These are phyloP conservation scores for Penicillium verhagenii DNA, from an alignment of 495 filamentous ascomycete genomes.

Conservation along the genomic window DNA sequence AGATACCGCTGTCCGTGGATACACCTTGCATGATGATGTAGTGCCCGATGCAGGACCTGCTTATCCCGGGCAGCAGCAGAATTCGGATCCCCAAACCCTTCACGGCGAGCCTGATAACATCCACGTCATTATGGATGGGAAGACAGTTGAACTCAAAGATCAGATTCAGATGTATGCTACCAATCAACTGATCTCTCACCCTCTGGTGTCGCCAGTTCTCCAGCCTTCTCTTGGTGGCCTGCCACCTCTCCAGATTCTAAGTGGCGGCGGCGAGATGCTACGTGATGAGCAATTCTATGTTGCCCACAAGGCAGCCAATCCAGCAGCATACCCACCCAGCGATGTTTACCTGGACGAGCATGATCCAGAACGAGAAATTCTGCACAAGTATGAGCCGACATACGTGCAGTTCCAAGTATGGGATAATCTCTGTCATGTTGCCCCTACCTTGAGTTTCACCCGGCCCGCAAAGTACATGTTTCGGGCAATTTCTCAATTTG, in stretches of 20 bases:
- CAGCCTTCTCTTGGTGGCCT: constrained; percentile 86
- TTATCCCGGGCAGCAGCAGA: constrained; percentile 37
- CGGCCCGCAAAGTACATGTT: constrained; percentile 95
- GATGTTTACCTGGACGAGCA: constrained; percentile 63
- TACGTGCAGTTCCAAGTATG: constrained; percentile 96
- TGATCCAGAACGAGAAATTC: constrained; percentile 50
- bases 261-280: constrained; percentile 83
- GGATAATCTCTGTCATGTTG: constrained; percentile 92
- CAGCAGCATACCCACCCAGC: constrained; percentile 66
- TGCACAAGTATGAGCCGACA: constrained; percentile 72
- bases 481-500: constrained; percentile 84
- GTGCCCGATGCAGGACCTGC: constrained; percentile 21
- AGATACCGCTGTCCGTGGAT: constrained; percentile 42
- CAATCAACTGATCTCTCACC: constrained; percentile 82
- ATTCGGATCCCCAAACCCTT: constrained; percentile 21
- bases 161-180: constrained; percentile 95
- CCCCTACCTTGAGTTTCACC: constrained; percentile 86
- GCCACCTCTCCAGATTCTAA: constrained; percentile 80
- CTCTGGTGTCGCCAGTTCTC: constrained; percentile 82
- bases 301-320: constrained; percentile 89
- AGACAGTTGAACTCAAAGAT: constrained; percentile 74
- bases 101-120: constrained; percentile 39
- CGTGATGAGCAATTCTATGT: constrained; percentile 93
- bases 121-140: constrained; percentile 67
- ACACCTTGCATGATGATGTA: constrained; percentile 33